phyloP scores from a whole-genome alignment of 1,284 basidiomycete species.

The Violaceomyces palustris region DNA sequence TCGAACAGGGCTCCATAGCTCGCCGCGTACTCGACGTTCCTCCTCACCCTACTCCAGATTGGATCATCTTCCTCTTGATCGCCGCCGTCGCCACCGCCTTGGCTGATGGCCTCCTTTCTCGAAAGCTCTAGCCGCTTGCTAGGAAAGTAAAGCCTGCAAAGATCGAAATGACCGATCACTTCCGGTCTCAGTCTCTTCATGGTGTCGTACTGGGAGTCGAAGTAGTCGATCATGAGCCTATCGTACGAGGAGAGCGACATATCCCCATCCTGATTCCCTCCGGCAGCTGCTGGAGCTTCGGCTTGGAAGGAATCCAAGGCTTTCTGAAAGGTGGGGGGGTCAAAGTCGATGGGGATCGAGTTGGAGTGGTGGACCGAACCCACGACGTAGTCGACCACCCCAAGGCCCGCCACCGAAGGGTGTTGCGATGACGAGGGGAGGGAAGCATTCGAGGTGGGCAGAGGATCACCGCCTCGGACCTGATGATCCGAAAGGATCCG shows the following conservation, averaged over 20 bases:
- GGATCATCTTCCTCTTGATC: slow-evolving; percentile 59
- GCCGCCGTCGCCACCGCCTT: no score
- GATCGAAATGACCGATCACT: slow-evolving; percentile 86
- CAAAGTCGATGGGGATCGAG: slow-evolving; percentile 87
- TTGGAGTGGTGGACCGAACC: slow-evolving; percentile 90
- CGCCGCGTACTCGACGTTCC: slow-evolving; percentile 72
- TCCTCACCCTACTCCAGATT: slow-evolving; percentile 62
- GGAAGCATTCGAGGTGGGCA: no score
- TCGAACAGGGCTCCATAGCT: slow-evolving; percentile 89
- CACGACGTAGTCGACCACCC: slow-evolving; percentile 76
- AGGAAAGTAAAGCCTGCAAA: slow-evolving; percentile 41
- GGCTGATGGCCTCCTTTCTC: no score
- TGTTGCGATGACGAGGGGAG: no score
- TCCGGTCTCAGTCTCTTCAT: slow-evolving; percentile 67
- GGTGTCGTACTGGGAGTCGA: slow-evolving; percentile 43
- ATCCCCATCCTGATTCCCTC: background rate
- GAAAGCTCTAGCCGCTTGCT: no score
- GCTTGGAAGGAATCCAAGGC: slow-evolving; percentile 59
- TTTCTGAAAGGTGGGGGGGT: slow-evolving; percentile 64
- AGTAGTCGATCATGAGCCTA: slow-evolving; percentile 24
- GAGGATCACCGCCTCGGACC: no score
- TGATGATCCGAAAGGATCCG: background rate
- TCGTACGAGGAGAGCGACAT: no score
- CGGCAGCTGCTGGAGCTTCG: slow-evolving; percentile 2
- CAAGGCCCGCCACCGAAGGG: slow-evolving; percentile 8